Evolutionary conservation across 106 monocot genomes (phyloP).

Genomic region (Dendrobium huoshanense): DNA sequence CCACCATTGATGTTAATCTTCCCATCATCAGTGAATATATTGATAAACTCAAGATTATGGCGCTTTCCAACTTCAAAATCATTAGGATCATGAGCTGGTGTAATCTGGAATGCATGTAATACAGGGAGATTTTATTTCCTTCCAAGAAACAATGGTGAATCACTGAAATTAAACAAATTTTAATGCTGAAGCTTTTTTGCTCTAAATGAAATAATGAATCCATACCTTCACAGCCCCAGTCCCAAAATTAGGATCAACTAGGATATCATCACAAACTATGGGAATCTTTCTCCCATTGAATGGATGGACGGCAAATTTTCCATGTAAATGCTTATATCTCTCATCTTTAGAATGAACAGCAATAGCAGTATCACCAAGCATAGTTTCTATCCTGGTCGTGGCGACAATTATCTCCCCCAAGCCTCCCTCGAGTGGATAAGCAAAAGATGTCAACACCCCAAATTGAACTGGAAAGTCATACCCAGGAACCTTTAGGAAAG

Average conservation of each 20-base stretch:
- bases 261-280: constrained; percentile 74
- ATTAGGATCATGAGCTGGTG: constrained; percentile 97
- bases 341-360: constrained; percentile 84
- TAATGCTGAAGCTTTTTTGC: background rate
- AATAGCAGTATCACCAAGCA: constrained; percentile 98
- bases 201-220: background rate
- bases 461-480: constrained; percentile 64
- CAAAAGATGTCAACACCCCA: constrained; percentile 81
- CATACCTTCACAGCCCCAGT: constrained; percentile 98
- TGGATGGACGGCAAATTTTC: constrained; percentile 86
- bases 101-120: constrained; percentile 53
- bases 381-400: constrained; percentile 94
- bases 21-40: constrained; percentile 95
- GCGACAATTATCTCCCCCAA: constrained; percentile 91
- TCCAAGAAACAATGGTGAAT: background rate
- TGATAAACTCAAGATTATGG: constrained; percentile 84
- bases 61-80: constrained; percentile 93
- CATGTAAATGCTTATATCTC: constrained; percentile 77
- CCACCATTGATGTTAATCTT: constrained; percentile 80
- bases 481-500: constrained; percentile 69
- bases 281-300: constrained; percentile 81
- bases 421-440: constrained; percentile 78
- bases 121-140: constrained; percentile 2
- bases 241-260: constrained; percentile 86
- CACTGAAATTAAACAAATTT: background rate